Evolutionary conservation across 2,329 filamentous ascomycete species (phyloP).

Genomic region (Tolypocladium guangdongense): DNA sequence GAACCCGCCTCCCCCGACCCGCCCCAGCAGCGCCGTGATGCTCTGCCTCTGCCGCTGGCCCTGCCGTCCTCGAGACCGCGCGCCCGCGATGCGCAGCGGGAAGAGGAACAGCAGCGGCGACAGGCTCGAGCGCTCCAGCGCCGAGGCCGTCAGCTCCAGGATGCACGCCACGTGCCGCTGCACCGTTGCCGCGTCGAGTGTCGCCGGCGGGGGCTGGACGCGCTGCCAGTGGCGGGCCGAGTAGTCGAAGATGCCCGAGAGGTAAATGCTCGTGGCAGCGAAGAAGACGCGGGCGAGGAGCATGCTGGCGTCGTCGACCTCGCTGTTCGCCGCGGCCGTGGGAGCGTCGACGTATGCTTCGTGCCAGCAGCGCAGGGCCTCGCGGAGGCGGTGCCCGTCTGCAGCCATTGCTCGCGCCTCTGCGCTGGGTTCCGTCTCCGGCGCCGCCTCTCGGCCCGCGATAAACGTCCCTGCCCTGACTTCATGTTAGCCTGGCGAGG

Average conservation of each 20-base stretch:
- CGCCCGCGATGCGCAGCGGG: constrained; percentile 22
- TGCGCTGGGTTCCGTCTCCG: neutral
- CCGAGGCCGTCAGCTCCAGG: constrained; percentile 6
- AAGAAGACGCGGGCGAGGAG: constrained; percentile 14
- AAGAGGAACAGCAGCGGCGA: constrained; percentile 23
- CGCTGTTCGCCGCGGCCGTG: neutral
- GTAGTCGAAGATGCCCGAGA: constrained; percentile 26
- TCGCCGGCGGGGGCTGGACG: constrained; percentile 4
- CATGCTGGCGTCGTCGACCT: constrained; percentile 5
- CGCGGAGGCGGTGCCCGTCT: neutral
- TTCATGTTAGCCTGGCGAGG: neutral
- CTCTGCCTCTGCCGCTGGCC: neutral
- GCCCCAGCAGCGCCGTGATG: constrained; percentile 10
- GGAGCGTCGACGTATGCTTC: neutral
- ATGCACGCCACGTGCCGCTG: constrained; percentile 13
- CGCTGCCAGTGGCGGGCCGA: constrained; percentile 18
- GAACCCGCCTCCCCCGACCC: constrained; percentile 10
- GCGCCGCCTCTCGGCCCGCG: neutral
- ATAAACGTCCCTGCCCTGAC: neutral
- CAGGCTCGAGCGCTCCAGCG: constrained; percentile 10
- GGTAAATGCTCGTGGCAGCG: constrained; percentile 23
- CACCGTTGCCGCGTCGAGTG: constrained; percentile 6
- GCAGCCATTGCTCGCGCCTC: neutral
- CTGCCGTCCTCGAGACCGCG: constrained; percentile 10
- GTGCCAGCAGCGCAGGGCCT: neutral